phyloP scores from a whole-genome alignment of 306 rosid species.

The Carpinus fangiana region DNA sequence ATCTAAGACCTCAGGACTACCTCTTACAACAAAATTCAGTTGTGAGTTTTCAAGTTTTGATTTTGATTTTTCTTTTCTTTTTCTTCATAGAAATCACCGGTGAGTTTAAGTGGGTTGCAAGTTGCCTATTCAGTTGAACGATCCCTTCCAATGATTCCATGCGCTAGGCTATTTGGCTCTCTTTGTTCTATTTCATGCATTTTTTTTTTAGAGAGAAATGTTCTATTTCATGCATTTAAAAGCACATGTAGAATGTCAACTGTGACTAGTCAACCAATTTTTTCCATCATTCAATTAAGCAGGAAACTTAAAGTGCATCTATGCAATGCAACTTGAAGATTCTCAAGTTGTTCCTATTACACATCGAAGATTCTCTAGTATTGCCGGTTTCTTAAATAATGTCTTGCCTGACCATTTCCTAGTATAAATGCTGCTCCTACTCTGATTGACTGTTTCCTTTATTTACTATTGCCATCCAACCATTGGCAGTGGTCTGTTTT shows the following conservation, averaged over 20 bases:
- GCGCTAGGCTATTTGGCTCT: not conserved
- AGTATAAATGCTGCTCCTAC: not conserved
- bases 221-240: slow-evolving; percentile 7
- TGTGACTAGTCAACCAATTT: not conserved
- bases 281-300: not conserved
- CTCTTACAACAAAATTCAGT: slow-evolving; percentile 77
- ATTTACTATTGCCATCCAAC: not conserved
- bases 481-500: not conserved
- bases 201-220: not conserved
- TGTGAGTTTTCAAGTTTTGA: slow-evolving; percentile 57
- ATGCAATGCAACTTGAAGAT: not conserved
- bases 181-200: not conserved
- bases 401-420: slow-evolving; percentile 3
- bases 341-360: not conserved
- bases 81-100: not conserved
- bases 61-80: not conserved
- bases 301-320: not conserved
- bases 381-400: not conserved
- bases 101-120: slow-evolving; percentile 24
- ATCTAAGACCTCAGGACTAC: slow-evolving; percentile 85
- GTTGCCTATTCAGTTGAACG: slow-evolving; percentile 19
- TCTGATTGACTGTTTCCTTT: not conserved
- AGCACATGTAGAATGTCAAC: not conserved
- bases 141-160: not conserved
- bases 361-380: not conserved